A percentile compares a stretch with the other conserved stretches of the same genome.
Evolutionary conservation across 2,329 filamentous ascomycete species (phyloP).

Genomic region (Cercospora zeina): DNA sequence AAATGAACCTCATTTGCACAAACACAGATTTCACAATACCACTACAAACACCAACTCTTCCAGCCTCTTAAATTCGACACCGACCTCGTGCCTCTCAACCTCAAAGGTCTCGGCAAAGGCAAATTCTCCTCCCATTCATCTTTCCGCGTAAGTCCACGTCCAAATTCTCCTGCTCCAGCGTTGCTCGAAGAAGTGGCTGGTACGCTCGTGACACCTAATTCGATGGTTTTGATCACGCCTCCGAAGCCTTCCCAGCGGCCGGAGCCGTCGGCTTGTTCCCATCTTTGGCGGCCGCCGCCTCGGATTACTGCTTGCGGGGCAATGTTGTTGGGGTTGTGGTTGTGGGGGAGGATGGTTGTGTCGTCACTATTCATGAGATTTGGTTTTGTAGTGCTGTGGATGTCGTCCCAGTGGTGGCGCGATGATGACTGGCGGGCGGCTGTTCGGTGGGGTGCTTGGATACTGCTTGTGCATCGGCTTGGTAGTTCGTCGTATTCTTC

Average conservation of each 20-base stretch:
- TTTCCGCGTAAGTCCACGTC: conserved; percentile 20
- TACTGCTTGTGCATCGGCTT: conserved; percentile 10
- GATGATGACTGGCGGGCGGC: not conserved
- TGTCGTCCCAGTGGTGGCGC: conserved; percentile 1
- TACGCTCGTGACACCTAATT: conserved; percentile 22
- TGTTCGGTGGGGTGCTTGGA: conserved; percentile 1
- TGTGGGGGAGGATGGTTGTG: conserved; percentile 9
- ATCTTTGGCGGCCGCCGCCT: conserved; percentile 21
- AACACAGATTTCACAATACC: not conserved
- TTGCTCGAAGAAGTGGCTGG: conserved; percentile 10
- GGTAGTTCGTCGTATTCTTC: conserved; percentile 11
- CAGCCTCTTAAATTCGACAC: not conserved
- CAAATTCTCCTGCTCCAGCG: conserved; percentile 19
- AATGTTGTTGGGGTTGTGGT: not conserved
- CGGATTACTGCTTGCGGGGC: conserved; percentile 10
- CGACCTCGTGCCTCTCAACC: conserved; percentile 1
- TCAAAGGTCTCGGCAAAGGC: not conserved
- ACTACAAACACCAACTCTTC: not conserved
- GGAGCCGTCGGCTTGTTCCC: conserved; percentile 17
- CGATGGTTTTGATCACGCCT: conserved; percentile 23
- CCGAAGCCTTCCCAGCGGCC: conserved; percentile 23
- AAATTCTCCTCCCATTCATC: conserved; percentile 19
- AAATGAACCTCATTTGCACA: not conserved
- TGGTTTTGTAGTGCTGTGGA: conserved; percentile 1
- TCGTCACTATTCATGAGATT: conserved; percentile 16